Conservation (phyloP, 23 red algal species). For the Gracilaria gracilis region DNA sequence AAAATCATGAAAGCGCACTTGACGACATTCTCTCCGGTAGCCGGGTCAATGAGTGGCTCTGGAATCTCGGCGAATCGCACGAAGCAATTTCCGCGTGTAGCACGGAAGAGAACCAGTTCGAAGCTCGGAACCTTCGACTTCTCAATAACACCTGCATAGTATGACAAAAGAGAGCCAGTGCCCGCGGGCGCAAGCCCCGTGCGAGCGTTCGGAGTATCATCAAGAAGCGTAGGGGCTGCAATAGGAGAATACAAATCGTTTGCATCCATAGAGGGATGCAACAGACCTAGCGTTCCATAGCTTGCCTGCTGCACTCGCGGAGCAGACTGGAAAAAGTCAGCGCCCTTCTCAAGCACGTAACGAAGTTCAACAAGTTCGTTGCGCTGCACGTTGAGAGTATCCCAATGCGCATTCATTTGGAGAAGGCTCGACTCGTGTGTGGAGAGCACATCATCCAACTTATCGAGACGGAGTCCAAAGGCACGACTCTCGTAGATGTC, state of each 20-base stretch:
- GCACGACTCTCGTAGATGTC: constrained; percentile 41
- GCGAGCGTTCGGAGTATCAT: constrained; percentile 12
- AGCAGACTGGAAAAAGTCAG: constrained; percentile 68
- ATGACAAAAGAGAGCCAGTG: constrained; percentile 45
- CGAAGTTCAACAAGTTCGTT: constrained; percentile 76
- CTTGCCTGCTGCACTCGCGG: constrained; percentile 46
- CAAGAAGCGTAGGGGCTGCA: constrained; percentile 20
- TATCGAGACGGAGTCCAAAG: constrained; percentile 68
- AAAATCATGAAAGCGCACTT: constrained; percentile 95
- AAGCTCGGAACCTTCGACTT: constrained; percentile 65
- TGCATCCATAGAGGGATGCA: constrained; percentile 41
- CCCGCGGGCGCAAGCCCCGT: constrained; percentile 24
- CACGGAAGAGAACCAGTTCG: constrained; percentile 88
- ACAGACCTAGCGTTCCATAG: constrained; percentile 53
- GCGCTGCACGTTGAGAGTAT: constrained; percentile 71
- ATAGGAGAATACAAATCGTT: constrained; percentile 37
- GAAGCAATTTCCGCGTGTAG: constrained; percentile 91
- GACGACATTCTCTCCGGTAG: constrained; percentile 50
- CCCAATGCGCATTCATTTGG: constrained; percentile 87
- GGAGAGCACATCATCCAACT: constrained; percentile 77
- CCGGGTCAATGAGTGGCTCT: constrained; percentile 65
- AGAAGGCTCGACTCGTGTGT: constrained; percentile 71
- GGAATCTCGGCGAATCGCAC: constrained; percentile 70
- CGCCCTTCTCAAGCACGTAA: constrained; percentile 86
- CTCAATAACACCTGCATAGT: constrained; percentile 69